Base-by-base conservation (phyloP, 495 filamentous ascomycete genomes). In the Clavariopsis aquatica region DNA sequence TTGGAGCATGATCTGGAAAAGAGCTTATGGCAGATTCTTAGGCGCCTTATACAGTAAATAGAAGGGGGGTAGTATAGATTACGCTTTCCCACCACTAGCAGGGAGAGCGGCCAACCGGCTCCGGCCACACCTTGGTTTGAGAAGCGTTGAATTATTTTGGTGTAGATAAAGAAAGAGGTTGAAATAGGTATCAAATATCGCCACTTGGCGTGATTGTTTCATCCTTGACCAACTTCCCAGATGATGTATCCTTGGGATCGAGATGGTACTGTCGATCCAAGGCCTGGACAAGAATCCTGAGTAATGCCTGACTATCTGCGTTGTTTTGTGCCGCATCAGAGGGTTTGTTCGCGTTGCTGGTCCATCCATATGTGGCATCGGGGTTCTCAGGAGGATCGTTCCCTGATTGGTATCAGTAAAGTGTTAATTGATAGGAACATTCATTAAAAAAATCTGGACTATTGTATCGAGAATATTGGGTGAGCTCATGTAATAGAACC, bases 1-100 rank as follows among this genome's bases (percentile, higher is more conserved):
- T 57, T 58, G 65, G 65, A 20, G 60, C 60, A 51, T 68, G 49
- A 57, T 24, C 6, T 47, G 15, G 15, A 6, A 23, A 17, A 47
- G 19, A 23, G 36, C n/a, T n/a, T 9, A 43, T 9, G 36, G 36
- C n/a, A 43, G 36, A n/a, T n/a, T 43, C 36, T 43, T n/a, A 43
- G 36, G n/a, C n/a, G n/a, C n/a, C n/a, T n/a, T n/a, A n/a, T n/a
- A n/a, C n/a, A n/a, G n/a, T n/a, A n/a, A n/a, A n/a, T n/a, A n/a
- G n/a, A n/a, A n/a, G n/a, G n/a, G n/a, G n/a, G n/a, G n/a, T n/a
- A n/a, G n/a, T n/a, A n/a, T n/a, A n/a, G n/a, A n/a, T n/a, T n/a
- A n/a, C n/a, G n/a, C n/a, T n/a, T n/a, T n/a, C n/a, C n/a, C n/a
- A n/a, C n/a, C n/a, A n/a, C n/a, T n/a, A n/a, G n/a, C n/a, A n/a